Base-by-base conservation (phyloP, 225 moss, liverwort and hornwort genomes). In the Climacium dendroides region DNA sequence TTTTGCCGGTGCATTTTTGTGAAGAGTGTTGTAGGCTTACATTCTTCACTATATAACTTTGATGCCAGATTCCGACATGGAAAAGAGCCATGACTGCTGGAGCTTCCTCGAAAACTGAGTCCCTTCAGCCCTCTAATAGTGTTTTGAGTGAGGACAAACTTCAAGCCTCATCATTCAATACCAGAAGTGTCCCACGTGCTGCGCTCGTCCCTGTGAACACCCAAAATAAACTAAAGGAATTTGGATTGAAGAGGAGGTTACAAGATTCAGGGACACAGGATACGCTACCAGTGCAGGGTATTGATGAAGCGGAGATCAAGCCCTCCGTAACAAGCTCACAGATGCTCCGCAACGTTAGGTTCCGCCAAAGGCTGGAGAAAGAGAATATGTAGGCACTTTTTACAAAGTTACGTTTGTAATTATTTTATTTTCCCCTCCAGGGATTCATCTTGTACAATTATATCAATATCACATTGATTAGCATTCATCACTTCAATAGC, bases 191-290 rank as follows among this genome's bases (percentile, higher is more conserved):
- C 23, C 91, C 89, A 16, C 94, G 92, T 72, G 76, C 87, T 62
- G 90, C 94, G 17, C 92, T 94, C 48, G 78, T 74, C 37, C 94
- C 92, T 81, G 89, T 94, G 65, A 92, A 88, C 79, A 41, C 90
- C 39, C 91, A 91, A 80, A 91, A 91, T 65, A 93, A 89, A 72
- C 47, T 83, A 25, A 89, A 87, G 41, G 86, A 80, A 39, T 78
- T 84, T 75, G 87, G 89, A 58, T 76, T 88, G 61, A 91, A 94
- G 88, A 90, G 87, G 79, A 93, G 89, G 78, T 77, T 92, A 79
- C 93, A 91, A 83, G 92, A 90, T 78, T 69, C 66, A 54, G 93
- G 83, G 79, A 64, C 82, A 78, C 87, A 89, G 79, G 88, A 85
- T 19, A 87, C 89, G n/a, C 55, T 74, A 54, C 55, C 79, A 18